Evolutionary conservation across 2,329 filamentous ascomycete species (phyloP), one percentile per base, ranked within the genome.

Genomic region (Fusarium transvaalense): DNA sequence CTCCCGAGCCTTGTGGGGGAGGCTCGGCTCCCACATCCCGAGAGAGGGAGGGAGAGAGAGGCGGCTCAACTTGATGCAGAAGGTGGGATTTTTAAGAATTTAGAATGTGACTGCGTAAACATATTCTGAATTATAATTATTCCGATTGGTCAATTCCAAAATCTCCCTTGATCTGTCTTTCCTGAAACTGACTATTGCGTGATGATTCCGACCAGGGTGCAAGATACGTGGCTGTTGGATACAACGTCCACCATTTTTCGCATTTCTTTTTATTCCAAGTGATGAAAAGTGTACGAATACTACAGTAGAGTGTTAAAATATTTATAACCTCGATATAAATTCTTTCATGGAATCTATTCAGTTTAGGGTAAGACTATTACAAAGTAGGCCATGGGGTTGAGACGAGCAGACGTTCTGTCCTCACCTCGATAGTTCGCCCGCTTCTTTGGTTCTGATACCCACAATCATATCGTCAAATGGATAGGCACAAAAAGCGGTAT

Each of bases 1-100:
- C 57, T 43, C 7, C 29, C 25, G 14, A 34, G 34, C 23, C 34
- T 42, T 47, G 53, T 47, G 60, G 60, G 60, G 35, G 46, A 23
- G 29, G 34, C 35, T 47, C 38, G n/a, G 61, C 38, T 39, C 54
- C 62, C 62, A 64, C 61, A 53, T 65, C 62, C n/a, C 61, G 62
- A 58, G n/a, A 13, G 38, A 23, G 15, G 17, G 38, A 59, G 25
- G n/a, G n/a, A n/a, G n/a, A n/a, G n/a, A n/a, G n/a, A n/a, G n/a
- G n/a, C n/a, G n/a, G 10, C 27, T 38, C 37, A n/a, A 27, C 10
- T 43, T 57, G 31, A 23, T 38, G 17, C 6, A 27, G 23, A 35
- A 39, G 34, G 25, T 38, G 7, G 10, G 19, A 43, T 38, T 32
- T 47, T 19, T 4, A 13, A 45, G 4, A 3, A 35, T 35, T 31